A percentile compares a stretch with the other conserved stretches of the same genome.
Evolutionary conservation across 2,329 filamentous ascomycete species (phyloP).

Genomic region (Diaporthe sp.): DNA sequence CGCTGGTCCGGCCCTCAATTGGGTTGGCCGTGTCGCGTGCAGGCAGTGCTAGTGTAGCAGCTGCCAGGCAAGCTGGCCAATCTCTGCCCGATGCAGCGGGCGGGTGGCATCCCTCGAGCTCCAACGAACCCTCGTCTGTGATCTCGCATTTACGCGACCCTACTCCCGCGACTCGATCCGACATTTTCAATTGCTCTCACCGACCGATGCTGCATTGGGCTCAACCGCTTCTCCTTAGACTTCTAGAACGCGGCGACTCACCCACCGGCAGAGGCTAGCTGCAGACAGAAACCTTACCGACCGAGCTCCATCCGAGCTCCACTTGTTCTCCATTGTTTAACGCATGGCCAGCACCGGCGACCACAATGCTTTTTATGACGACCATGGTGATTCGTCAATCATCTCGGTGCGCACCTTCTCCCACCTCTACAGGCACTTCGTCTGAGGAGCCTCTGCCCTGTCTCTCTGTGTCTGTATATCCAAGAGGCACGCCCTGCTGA

Average conservation of each 20-base stretch:
- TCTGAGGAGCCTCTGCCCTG: conserved; percentile 3
- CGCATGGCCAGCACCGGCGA: conserved; percentile 52
- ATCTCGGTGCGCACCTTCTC: conserved; percentile 49
- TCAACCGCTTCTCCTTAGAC: conserved; percentile 21
- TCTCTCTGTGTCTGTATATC: conserved; percentile 17
- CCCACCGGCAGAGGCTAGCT: conserved; percentile 34
- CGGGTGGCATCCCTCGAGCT: conserved; percentile 26
- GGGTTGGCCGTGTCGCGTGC: conserved; percentile 26
- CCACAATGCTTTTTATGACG: conserved; percentile 61
- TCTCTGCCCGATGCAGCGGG: conserved; percentile 29
- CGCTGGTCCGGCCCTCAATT: conserved; percentile 19
- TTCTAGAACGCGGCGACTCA: conserved; percentile 32
- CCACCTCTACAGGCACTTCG: conserved; percentile 23
- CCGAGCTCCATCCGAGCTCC: conserved; percentile 40
- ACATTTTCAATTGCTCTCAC: conserved; percentile 13
- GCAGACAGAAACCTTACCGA: conserved; percentile 31
- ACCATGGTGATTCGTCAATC: conserved; percentile 64
- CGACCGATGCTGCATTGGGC: neutral
- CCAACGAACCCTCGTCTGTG: conserved; percentile 11
- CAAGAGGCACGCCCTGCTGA: conserved; percentile 38
- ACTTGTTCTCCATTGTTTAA: conserved; percentile 42
- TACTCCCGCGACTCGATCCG: conserved; percentile 17
- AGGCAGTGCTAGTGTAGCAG: conserved; percentile 19
- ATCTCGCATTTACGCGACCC: conserved; percentile 28
- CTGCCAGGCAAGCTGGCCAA: conserved; percentile 29